A percentile compares a stretch with the other conserved stretches of the same genome.
Conservation (phyloP, 1,284 basidiomycete species). For the Bondarzewia mesenterica region DNA sequence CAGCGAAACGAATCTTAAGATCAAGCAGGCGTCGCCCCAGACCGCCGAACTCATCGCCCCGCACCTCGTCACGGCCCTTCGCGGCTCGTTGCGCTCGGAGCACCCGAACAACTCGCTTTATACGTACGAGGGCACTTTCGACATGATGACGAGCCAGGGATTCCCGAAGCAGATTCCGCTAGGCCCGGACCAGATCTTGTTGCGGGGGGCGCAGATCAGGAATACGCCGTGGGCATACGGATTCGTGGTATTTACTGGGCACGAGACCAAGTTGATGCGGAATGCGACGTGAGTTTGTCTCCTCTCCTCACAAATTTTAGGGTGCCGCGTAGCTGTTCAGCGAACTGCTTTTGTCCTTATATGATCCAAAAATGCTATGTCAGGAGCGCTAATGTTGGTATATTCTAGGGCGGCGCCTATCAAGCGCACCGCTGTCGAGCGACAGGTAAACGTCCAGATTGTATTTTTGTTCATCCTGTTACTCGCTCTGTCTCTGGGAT, state of each 20-base stretch:
- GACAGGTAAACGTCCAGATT: slow-evolving; percentile 95
- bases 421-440: slow-evolving; percentile 94
- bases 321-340: no score
- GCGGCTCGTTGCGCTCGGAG: slow-evolving; percentile 85
- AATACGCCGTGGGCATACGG: slow-evolving; percentile 98
- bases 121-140: slow-evolving; percentile 86
- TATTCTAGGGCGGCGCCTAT: slow-evolving; percentile 78
- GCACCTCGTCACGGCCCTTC: slow-evolving; percentile 62
- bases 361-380: no score
- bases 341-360: not conserved
- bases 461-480: slow-evolving; percentile 92
- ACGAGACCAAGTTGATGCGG: slow-evolving; percentile 98
- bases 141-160: slow-evolving; percentile 52
- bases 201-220: slow-evolving; percentile 91
- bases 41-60: slow-evolving; percentile 79
- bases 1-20: slow-evolving; percentile 97
- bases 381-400: slow-evolving; percentile 3
- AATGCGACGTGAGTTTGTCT: slow-evolving; percentile 74
- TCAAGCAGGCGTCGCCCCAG: slow-evolving; percentile 89
- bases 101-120: slow-evolving; percentile 98
- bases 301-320: not conserved
- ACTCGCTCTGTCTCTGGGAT: slow-evolving; percentile 82
- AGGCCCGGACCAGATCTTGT: slow-evolving; percentile 90
- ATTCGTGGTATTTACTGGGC: slow-evolving; percentile 90
- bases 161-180: slow-evolving; percentile 79